phyloP scores from a whole-genome alignment of 164 flowering plant genomes.

The Kalanchoe fedtschenkoi region DNA sequence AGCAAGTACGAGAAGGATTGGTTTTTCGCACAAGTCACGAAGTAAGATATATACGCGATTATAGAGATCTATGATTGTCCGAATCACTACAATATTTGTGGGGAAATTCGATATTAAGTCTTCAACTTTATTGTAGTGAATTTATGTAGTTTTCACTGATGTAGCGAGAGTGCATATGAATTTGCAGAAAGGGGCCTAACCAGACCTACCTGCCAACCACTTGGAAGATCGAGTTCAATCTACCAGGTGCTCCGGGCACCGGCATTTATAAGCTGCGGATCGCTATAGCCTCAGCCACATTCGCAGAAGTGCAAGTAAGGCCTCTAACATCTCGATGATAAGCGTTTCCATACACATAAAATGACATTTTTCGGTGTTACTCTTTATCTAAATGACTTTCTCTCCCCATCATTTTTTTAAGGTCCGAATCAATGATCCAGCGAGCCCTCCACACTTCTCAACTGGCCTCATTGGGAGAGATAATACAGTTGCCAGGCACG shows the following conservation, averaged over 20 bases:
- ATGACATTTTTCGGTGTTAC: neutral
- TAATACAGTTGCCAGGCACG: slow-evolving; percentile 55
- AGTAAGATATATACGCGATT: slow-evolving; percentile 21
- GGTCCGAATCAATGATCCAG: slow-evolving; percentile 30
- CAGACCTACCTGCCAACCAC: slow-evolving; percentile 23
- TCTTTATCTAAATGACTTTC: neutral
- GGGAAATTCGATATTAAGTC: neutral
- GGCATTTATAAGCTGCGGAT: slow-evolving; percentile 30
- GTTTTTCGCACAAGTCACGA: slow-evolving; percentile 60
- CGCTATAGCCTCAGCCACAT: slow-evolving; percentile 40
- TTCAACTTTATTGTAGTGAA: neutral
- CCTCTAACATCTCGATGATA: neutral
- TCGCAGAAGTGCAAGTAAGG: slow-evolving; percentile 31
- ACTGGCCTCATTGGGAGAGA: slow-evolving; percentile 34
- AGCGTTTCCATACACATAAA: neutral
- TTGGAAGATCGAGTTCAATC: slow-evolving; percentile 35
- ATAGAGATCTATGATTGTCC: too few relatives aligned
- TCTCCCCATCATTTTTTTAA: slow-evolving; percentile 5
- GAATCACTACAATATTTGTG: too few relatives aligned
- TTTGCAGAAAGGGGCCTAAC: slow-evolving; percentile 22
- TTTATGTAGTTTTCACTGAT: neutral
- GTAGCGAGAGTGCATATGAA: neutral
- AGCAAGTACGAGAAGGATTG: slow-evolving; percentile 33
- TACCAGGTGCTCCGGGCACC: slow-evolving; percentile 3
- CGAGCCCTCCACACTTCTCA: slow-evolving; percentile 12